These are phyloP conservation scores for Colletotrichum eremochloae DNA, from an alignment of 2,329 filamentous ascomycete species.

Conservation along the genomic window DNA sequence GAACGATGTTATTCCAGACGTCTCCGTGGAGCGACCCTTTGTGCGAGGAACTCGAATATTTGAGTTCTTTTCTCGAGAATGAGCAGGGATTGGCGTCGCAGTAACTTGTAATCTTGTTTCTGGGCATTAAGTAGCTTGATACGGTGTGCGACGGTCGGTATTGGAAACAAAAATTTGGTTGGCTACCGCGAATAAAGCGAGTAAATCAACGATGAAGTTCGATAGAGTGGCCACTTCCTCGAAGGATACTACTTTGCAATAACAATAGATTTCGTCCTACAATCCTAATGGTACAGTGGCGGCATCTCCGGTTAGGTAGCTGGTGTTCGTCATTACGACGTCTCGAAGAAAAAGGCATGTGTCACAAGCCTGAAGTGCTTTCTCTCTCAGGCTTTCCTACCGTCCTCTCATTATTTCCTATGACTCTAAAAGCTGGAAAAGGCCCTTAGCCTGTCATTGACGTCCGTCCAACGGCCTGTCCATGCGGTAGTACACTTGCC, in stretches of 20 bases:
- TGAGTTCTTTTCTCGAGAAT: background rate
- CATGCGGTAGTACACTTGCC: constrained; percentile 8
- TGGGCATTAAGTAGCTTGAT: background rate
- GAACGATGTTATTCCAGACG: background rate
- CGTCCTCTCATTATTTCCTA: background rate
- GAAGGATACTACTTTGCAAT: background rate
- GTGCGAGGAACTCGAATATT: background rate
- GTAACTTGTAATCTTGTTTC: background rate
- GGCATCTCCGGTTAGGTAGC: background rate
- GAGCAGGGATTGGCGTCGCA: background rate
- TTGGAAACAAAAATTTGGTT: background rate
- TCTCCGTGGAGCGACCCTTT: background rate
- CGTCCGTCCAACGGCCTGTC: background rate
- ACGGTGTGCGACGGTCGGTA: background rate
- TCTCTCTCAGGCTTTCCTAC: background rate
- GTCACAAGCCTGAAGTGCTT: background rate
- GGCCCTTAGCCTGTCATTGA: background rate
- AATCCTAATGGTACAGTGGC: too few species aligned
- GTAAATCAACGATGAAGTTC: background rate
- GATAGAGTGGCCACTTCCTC: background rate
- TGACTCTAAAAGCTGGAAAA: background rate
- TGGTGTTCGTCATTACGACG: background rate
- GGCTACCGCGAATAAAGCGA: background rate
- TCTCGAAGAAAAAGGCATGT: background rate
- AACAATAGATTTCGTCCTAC: too few species aligned